These are phyloP conservation scores for Sorghum bicolor DNA, from an alignment of 176 grass and related monocot genomes.

Conservation along the genomic window Sorghum_bicolor_NCBIv3 NC_012871.2:76603501-76604000, in stretches of 20 bases:
- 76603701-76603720: neutral
- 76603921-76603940: slow-evolving; percentile 87
- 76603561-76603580: neutral
- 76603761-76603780: slow-evolving; percentile 6
- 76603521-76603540: neutral
- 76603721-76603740: neutral
- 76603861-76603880: slow-evolving; percentile 97
- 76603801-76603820: slow-evolving; percentile 7
- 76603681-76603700: neutral
- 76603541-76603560: neutral
- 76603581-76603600: neutral
- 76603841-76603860: slow-evolving; percentile 99
- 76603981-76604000: neutral
- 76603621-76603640: neutral
- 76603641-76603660: neutral
- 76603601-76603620: neutral
- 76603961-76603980: neutral
- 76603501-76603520: slow-evolving; percentile 11
- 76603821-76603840: slow-evolving; percentile 66
- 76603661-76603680: neutral
- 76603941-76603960: slow-evolving; percentile 61
- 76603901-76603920: slow-evolving; percentile 96
- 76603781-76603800: neutral
- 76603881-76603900: slow-evolving; percentile 97
- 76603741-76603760: slow-evolving; percentile 3